Evolutionary conservation across 2,329 filamentous ascomycete species (phyloP).

Genomic region (Alternaria sp.): DNA sequence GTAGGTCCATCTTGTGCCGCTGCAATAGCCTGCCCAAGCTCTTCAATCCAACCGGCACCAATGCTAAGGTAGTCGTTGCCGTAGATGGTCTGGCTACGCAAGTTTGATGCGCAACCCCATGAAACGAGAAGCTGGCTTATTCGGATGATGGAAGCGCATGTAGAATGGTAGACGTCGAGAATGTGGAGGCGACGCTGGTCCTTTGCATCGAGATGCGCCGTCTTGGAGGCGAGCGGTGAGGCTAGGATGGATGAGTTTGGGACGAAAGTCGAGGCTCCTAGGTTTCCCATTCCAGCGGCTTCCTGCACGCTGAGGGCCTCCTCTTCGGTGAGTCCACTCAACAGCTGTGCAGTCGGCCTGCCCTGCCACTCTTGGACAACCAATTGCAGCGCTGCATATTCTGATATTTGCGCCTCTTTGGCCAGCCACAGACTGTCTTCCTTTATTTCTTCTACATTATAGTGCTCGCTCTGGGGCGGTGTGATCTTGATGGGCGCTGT

Average conservation of each 20-base stretch:
- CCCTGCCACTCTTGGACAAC: constrained; percentile 85
- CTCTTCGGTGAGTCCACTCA: constrained; percentile 76
- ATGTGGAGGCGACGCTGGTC: constrained; percentile 72
- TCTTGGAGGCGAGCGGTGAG: constrained; percentile 32
- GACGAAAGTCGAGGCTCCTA: constrained; percentile 60
- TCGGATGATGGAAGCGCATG: constrained; percentile 65
- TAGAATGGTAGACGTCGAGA: constrained; percentile 74
- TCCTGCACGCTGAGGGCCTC: constrained; percentile 79
- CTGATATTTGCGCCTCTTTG: constrained; percentile 77
- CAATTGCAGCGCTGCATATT: constrained; percentile 81
- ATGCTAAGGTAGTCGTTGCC: constrained; percentile 40
- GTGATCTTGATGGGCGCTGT: constrained; percentile 87
- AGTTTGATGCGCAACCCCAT: constrained; percentile 39
- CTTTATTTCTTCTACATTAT: constrained; percentile 81
- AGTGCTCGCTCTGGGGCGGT: constrained; percentile 70
- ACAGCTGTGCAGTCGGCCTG: constrained; percentile 75
- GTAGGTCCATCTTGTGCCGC: constrained; percentile 42
- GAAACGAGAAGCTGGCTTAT: constrained; percentile 48
- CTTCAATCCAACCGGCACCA: constrained; percentile 44
- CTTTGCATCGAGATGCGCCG: constrained; percentile 64
- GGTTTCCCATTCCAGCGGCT: constrained; percentile 72
- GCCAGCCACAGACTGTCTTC: constrained; percentile 87
- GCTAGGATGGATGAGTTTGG: constrained; percentile 54
- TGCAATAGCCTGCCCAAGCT: constrained; percentile 42
- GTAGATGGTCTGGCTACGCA: constrained; percentile 41